phyloP scores from a whole-genome alignment of 2,329 filamentous ascomycete genomes.

The Calonectria multiphialidica region DNA sequence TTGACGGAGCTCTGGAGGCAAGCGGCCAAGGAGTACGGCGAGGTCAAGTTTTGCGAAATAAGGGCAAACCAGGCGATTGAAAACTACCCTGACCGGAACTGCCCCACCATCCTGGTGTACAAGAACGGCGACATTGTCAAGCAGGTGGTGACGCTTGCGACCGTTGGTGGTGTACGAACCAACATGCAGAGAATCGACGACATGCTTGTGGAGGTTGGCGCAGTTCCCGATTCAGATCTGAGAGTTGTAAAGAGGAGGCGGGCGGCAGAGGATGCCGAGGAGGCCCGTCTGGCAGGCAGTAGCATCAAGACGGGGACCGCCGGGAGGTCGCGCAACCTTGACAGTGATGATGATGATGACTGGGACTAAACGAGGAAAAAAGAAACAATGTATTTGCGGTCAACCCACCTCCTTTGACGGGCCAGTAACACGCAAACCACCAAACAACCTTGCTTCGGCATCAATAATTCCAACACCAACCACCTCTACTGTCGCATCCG shows the following conservation, averaged over 20 bases:
- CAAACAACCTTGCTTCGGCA: neutral
- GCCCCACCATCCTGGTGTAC: constrained; percentile 93
- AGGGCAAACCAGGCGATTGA: constrained; percentile 93
- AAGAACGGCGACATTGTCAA: constrained; percentile 91
- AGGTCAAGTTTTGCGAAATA: constrained; percentile 98
- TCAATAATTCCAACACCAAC: constrained; percentile 2
- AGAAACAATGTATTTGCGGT: constrained; percentile 32
- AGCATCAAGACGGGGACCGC: constrained; percentile 65
- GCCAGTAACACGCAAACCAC: neutral
- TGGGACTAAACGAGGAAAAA: constrained; percentile 63
- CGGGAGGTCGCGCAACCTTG: constrained; percentile 55
- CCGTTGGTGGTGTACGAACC: constrained; percentile 79
- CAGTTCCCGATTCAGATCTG: constrained; percentile 82
- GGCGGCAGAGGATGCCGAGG: constrained; percentile 70
- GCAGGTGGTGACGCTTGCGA: constrained; percentile 90
- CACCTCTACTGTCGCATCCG: neutral
- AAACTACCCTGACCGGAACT: constrained; percentile 94
- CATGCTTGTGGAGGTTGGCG: constrained; percentile 84
- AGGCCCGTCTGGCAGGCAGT: constrained; percentile 64
- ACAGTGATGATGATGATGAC: constrained; percentile 71
- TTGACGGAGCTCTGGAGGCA: constrained; percentile 89
- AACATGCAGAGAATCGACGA: constrained; percentile 82
- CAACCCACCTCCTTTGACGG: constrained; percentile 5
- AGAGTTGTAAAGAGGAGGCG: constrained; percentile 75
- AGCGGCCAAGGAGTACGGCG: constrained; percentile 86